phyloP scores from a whole-genome alignment of 2,329 filamentous ascomycete genomes.

The Leptographium wingfieldii region DNA sequence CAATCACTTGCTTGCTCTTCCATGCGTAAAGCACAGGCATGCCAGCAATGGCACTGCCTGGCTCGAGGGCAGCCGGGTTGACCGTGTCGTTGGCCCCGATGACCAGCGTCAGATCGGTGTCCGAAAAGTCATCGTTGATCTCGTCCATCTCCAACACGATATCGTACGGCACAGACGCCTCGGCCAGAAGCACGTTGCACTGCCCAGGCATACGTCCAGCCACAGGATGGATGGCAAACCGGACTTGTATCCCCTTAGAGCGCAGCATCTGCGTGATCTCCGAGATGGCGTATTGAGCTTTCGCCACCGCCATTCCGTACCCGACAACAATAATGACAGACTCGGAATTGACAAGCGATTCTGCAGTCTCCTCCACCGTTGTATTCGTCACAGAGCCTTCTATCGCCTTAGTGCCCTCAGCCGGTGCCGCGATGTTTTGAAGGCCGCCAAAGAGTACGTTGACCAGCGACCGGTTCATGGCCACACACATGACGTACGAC shows the following conservation, averaged over 20 bases:
- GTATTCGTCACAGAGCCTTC: constrained; percentile 71
- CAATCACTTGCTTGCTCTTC: constrained; percentile 86
- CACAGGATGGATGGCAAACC: constrained; percentile 83
- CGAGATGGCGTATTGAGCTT: constrained; percentile 81
- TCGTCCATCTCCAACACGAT: constrained; percentile 94
- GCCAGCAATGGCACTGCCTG: constrained; percentile 71
- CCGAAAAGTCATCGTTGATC: constrained; percentile 82
- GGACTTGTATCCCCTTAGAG: constrained; percentile 65
- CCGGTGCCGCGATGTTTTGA: constrained; percentile 33
- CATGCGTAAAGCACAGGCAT: constrained; percentile 90
- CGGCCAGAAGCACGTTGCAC: constrained; percentile 81
- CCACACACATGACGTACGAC: constrained; percentile 76
- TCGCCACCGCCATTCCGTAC: constrained; percentile 90
- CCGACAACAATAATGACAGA: constrained; percentile 83
- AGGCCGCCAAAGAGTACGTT: constrained; percentile 85
- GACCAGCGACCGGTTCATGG: constrained; percentile 82
- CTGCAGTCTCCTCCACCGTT: constrained; percentile 67
- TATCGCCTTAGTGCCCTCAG: constrained; percentile 56
- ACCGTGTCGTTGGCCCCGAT: constrained; percentile 91
- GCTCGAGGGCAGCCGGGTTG: constrained; percentile 77
- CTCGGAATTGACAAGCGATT: constrained; percentile 62
- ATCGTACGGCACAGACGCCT: constrained; percentile 80
- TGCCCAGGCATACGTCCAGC: constrained; percentile 88
- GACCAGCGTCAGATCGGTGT: constrained; percentile 76
- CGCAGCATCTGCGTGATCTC: constrained; percentile 67